Evolutionary conservation across 1,284 basidiomycete genomes (phyloP), one percentile per base, ranked within the genome.

Genomic region (Heterobasidion occidentale): DNA sequence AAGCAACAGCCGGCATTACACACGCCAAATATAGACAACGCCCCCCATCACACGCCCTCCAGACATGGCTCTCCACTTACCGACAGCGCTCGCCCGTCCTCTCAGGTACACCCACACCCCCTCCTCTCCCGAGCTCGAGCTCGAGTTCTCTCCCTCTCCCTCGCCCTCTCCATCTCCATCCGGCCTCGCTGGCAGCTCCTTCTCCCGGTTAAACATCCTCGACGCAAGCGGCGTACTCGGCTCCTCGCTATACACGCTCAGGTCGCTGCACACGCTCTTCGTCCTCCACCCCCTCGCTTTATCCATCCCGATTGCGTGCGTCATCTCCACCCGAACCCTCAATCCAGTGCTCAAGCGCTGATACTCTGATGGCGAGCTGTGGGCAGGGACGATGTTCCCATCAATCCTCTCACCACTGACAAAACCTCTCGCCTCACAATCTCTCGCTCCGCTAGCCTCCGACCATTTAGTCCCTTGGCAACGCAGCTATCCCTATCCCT

Each of bases 101-200:
- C 38, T 44, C 27, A 46, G 20, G 35, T 36, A 44, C 36, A 51
- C 36, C 7, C 51, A 47, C 27, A 55, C 38, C 54, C 47, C 15
- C 33, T 36, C 52, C 9, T 55, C 49, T 14, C 46, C 45, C 38
- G 34, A 9, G n/a, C 33, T 33, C 15, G 34, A 17, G 33, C 14
- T 33, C 27, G 3, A 3, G 27, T 3, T 3, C 27, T 27, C 27
- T 3, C 27, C 27, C 27, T 27, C 27, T 3, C 27, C 27, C 27
- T 2, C 1, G 27, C 20, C 46, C 17, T 58, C 54, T 19, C 14
- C 49, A 20, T 56, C 52, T 46, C 51, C 38, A 20, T 50, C 60
- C 45, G 67, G 69, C 65, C 67, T 68, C 42, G 64, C 60, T 45
- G 68, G 67, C 48, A 70, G 59, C 35, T 65, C 63, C 60, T 69